Evolutionary conservation across 2,329 filamentous ascomycete species (phyloP).

Genomic region (Phoma sp.): DNA sequence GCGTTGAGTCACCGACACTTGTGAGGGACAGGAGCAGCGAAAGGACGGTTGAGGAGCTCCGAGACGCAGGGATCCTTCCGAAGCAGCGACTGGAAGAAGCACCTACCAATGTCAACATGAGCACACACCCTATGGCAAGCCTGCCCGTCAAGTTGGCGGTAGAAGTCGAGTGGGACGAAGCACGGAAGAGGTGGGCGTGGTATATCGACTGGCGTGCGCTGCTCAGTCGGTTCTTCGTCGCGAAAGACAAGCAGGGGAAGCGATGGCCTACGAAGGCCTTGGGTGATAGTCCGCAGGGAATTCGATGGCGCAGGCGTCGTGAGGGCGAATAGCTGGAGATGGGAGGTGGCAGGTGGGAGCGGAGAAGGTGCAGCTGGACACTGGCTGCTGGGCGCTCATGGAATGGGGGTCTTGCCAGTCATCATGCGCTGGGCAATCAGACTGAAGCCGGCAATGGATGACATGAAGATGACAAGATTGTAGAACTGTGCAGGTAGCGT

Average conservation of each 20-base stretch:
- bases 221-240: conserved; percentile 23
- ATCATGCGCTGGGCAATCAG: conserved; percentile 86
- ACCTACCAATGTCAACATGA: conserved; percentile 25
- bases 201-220: conserved; percentile 27
- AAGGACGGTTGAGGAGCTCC: conserved; percentile 24
- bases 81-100: conserved; percentile 27
- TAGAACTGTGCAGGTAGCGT: conserved; percentile 73
- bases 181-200: conserved; percentile 27
- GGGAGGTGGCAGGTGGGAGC: no score
- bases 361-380: no score
- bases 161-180: conserved; percentile 26
- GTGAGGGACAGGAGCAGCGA: conserved; percentile 5
- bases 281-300: neutral
- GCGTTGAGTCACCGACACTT: conserved; percentile 17
- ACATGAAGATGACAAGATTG: conserved; percentile 95
- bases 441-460: conserved; percentile 92
- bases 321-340: neutral
- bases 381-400: neutral
- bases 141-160: conserved; percentile 11
- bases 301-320: neutral
- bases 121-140: conserved; percentile 20
- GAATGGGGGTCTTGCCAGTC: conserved; percentile 23
- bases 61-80: conserved; percentile 9
- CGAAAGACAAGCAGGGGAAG: conserved; percentile 16
- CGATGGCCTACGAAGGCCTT: conserved; percentile 1